Evolutionary conservation across 2,329 filamentous ascomycete species (phyloP).

Genomic region (Penicillium nordicum): DNA sequence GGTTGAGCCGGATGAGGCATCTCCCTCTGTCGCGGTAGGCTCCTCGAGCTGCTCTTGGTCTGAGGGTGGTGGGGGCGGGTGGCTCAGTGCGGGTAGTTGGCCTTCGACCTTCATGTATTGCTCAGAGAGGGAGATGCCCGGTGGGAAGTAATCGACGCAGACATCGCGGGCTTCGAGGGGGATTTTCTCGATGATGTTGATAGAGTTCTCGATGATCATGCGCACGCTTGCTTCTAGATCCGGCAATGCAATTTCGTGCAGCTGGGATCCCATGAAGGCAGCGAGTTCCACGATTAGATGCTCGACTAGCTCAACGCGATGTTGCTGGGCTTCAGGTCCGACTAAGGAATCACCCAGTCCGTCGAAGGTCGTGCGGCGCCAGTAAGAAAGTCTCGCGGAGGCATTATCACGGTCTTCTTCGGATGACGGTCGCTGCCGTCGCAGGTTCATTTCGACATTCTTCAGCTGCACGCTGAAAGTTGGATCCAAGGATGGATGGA

Average conservation of each 20-base stretch:
- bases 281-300: conserved; percentile 67
- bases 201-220: conserved; percentile 89
- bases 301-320: conserved; percentile 66
- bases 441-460: conserved; percentile 81
- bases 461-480: conserved; percentile 76
- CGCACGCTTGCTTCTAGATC: conserved; percentile 84
- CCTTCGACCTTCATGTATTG: conserved; percentile 82
- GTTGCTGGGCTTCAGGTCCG: conserved; percentile 61
- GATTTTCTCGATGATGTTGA: conserved; percentile 80
- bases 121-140: conserved; percentile 66
- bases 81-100: conserved; percentile 57
- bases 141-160: conserved; percentile 77
- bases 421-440: conserved; percentile 66
- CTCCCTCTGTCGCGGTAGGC: conserved; percentile 10
- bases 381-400: conserved; percentile 81
- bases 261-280: conserved; percentile 66
- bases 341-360: conserved; percentile 72
- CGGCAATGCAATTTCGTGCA: conserved; percentile 71
- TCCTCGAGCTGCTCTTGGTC: conserved; percentile 21
- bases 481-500: conserved; percentile 82
- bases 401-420: conserved; percentile 87
- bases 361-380: conserved; percentile 90
- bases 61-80: conserved; percentile 16
- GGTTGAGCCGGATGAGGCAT: conserved; percentile 25
- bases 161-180: conserved; percentile 91